phyloP scores from a whole-genome alignment of 805 yeast species.

The Schwanniomyces vanrijiae region DNA sequence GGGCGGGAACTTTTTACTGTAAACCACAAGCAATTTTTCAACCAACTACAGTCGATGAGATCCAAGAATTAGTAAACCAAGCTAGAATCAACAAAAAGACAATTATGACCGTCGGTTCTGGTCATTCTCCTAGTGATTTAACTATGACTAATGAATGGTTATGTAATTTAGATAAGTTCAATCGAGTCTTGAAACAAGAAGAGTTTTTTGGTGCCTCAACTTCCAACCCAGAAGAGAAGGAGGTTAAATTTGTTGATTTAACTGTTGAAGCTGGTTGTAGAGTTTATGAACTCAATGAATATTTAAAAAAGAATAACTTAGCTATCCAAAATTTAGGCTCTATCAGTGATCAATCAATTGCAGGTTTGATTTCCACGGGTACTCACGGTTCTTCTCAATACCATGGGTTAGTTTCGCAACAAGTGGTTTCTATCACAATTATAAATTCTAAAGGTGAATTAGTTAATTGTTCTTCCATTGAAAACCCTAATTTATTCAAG shows the following conservation, averaged over 20 bases:
- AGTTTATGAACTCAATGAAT: constrained; percentile 68
- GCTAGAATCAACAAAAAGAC: constrained; percentile 65
- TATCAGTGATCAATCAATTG: constrained; percentile 88
- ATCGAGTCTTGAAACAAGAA: constrained; percentile 48
- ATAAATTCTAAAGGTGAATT: constrained; percentile 76
- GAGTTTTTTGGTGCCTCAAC: constrained; percentile 44
- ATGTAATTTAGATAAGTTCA: constrained; percentile 77
- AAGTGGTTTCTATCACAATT: constrained; percentile 73
- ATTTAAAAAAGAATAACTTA: constrained; percentile 59
- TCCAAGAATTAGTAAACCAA: constrained; percentile 59
- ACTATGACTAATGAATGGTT: constrained; percentile 90
- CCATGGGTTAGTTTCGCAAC: constrained; percentile 89
- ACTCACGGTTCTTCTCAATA: constrained; percentile 94
- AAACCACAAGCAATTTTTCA: constrained; percentile 77
- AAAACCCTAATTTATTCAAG: constrained; percentile 64
- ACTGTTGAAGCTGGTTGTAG: constrained; percentile 95
- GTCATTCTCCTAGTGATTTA: constrained; percentile 91
- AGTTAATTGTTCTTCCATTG: constrained; percentile 62
- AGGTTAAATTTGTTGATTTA: constrained; percentile 75
- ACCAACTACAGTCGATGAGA: constrained; percentile 70
- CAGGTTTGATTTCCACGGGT: constrained; percentile 95
- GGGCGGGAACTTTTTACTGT: constrained; percentile 90
- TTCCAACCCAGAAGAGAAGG: constrained; percentile 15
- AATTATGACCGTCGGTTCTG: constrained; percentile 84
- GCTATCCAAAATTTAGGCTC: constrained; percentile 93